A percentile compares a stretch with the other conserved stretches of the same genome.
Evolutionary conservation across 306 rosid genomes (phyloP).

Genomic region (Abrus precatorius): DNA sequence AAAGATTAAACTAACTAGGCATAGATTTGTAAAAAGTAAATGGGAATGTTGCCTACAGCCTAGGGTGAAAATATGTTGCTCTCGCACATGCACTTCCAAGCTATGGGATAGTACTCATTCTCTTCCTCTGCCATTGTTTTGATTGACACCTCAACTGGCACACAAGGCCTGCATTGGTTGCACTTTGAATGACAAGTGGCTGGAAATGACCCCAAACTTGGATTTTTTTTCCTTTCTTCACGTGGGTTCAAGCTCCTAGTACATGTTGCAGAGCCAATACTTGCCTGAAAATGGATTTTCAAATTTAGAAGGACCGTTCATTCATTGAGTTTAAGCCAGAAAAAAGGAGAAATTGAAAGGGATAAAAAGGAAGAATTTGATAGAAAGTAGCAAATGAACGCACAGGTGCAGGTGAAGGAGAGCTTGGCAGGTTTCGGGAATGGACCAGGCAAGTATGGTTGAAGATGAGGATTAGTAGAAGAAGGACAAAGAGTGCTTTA

Average conservation of each 20-base stretch:
- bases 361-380: not conserved
- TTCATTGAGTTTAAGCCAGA: not conserved
- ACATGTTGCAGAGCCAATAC: constrained; percentile 6
- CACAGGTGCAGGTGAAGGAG: constrained; percentile 65
- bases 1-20: not conserved
- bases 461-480: constrained; percentile 38
- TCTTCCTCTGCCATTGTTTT: constrained; percentile 54
- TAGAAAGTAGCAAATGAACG: constrained; percentile 29
- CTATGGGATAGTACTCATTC: constrained; percentile 66
- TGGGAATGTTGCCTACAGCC: not conserved
- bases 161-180: constrained; percentile 66
- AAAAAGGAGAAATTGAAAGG: not conserved
- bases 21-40: constrained; percentile 8
- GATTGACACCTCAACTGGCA: constrained; percentile 69
- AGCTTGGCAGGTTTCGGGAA: constrained; percentile 27
- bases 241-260: constrained; percentile 6
- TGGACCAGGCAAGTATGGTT: constrained; percentile 40
- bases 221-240: constrained; percentile 38
- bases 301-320: not conserved
- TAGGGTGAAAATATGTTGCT: constrained; percentile 62
- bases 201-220: constrained; percentile 60
- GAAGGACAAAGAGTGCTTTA: constrained; percentile 24
- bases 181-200: constrained; percentile 64
- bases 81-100: constrained; percentile 76
- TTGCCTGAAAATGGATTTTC: constrained; percentile 44